Conservation (phyloP, 2,329 filamentous ascomycete species). For the Paecilomyces variotii region DNA sequence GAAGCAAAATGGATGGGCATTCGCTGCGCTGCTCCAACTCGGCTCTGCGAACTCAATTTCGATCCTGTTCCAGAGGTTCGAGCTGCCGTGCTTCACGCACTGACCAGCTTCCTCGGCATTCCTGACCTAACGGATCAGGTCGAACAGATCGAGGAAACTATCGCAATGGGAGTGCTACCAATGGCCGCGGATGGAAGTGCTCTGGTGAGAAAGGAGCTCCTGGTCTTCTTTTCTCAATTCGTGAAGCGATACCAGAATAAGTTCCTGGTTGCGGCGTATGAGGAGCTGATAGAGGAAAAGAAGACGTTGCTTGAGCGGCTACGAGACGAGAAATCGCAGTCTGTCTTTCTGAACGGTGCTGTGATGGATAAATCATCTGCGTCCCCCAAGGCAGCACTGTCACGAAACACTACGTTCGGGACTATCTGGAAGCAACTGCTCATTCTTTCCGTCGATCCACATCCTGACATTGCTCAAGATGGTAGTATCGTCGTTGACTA, state of each 20-base stretch:
- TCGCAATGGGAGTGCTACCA: slow-evolving; percentile 80
- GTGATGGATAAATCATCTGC: slow-evolving; percentile 13
- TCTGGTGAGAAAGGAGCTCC: slow-evolving; percentile 84
- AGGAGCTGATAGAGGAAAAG: slow-evolving; percentile 79
- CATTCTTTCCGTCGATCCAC: slow-evolving; percentile 85
- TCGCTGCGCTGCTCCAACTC: slow-evolving; percentile 71
- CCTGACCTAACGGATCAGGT: slow-evolving; percentile 87
- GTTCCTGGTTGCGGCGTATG: slow-evolving; percentile 84
- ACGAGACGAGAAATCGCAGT: slow-evolving; percentile 24
- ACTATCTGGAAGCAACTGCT: slow-evolving; percentile 91
- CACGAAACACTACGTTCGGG: slow-evolving; percentile 84
- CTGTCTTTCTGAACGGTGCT: slow-evolving; percentile 9
- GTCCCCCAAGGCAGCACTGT: slow-evolving; percentile 32
- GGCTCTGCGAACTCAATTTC: slow-evolving; percentile 70
- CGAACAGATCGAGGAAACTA: slow-evolving; percentile 79
- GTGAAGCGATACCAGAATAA: slow-evolving; percentile 85
- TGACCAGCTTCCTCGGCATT: slow-evolving; percentile 91
- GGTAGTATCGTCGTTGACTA: slow-evolving; percentile 81
- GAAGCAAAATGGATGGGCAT: slow-evolving; percentile 98
- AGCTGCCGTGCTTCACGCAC: slow-evolving; percentile 83
- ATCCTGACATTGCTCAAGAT: slow-evolving; percentile 83
- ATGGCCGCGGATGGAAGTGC: slow-evolving; percentile 93
- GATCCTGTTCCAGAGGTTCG: slow-evolving; percentile 89
- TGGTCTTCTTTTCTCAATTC: slow-evolving; percentile 91
- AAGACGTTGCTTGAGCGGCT: slow-evolving; percentile 54